phyloP scores from a whole-genome alignment of 257 asterid genomes.

The Solanum verrucosum region DNA sequence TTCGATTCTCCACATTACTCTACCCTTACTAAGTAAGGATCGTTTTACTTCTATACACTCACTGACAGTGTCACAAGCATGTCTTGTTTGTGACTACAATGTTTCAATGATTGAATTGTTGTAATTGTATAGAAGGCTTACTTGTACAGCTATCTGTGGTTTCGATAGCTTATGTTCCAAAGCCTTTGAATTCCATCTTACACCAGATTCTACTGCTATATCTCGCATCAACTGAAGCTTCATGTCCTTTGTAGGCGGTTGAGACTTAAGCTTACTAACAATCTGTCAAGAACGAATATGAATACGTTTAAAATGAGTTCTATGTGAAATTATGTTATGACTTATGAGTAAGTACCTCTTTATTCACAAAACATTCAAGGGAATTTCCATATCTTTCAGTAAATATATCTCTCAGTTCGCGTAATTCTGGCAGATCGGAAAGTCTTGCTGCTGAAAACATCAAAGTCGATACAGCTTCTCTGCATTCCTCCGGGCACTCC shows the following conservation, averaged over 20 bases:
- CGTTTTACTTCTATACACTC: neutral
- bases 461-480: slow-evolving; percentile 71
- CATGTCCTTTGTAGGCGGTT: slow-evolving; percentile 38
- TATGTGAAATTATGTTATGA: neutral
- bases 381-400: slow-evolving; percentile 57
- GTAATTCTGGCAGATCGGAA: slow-evolving; percentile 78
- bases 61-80: neutral
- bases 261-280: slow-evolving; percentile 36
- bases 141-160: slow-evolving; percentile 24
- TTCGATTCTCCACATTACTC: neutral
- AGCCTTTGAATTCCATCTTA: slow-evolving; percentile 52
- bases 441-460: slow-evolving; percentile 87
- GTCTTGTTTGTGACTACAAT: neutral
- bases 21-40: neutral
- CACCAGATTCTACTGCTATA: slow-evolving; percentile 48
- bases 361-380: slow-evolving; percentile 36
- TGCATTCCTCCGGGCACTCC: slow-evolving; percentile 84
- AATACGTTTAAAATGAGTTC: neutral
- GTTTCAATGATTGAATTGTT: neutral
- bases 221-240: slow-evolving; percentile 61
- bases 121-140: slow-evolving; percentile 6
- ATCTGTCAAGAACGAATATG: slow-evolving; percentile 32
- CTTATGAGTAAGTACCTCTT: slow-evolving; percentile 34
- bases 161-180: slow-evolving; percentile 45
- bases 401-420: slow-evolving; percentile 58